A percentile compares a stretch with the other conserved stretches of the same genome.
These are phyloP conservation scores for Backusella macrospora DNA, from an alignment of 192 early-diverging fungal genomes.

Conservation along the genomic window DNA sequence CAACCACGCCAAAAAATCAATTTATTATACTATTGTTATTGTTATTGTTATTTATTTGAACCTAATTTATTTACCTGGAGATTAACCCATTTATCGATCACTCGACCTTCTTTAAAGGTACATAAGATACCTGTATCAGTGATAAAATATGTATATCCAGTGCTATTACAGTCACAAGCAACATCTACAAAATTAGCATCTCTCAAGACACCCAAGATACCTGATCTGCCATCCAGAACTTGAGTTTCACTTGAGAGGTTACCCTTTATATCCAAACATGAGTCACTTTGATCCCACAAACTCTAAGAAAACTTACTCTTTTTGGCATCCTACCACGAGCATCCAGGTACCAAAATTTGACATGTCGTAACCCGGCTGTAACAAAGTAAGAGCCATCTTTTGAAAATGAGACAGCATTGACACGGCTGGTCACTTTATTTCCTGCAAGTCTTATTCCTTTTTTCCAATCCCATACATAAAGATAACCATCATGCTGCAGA, in stretches of 20 bases:
- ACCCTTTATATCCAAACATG: slow-evolving; percentile 18
- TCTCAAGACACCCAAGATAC: slow-evolving; percentile 65
- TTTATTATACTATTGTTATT: not conserved
- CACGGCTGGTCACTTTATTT: slow-evolving; percentile 65
- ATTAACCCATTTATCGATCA: slow-evolving; percentile 84
- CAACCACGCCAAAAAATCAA: not conserved
- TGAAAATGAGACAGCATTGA: slow-evolving; percentile 66
- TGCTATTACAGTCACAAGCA: slow-evolving; percentile 47
- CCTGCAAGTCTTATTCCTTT: slow-evolving; percentile 61
- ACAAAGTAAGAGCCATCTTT: slow-evolving; percentile 68
- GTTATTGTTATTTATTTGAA: not conserved
- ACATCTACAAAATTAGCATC: slow-evolving; percentile 76
- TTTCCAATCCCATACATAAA: slow-evolving; percentile 86
- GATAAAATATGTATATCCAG: slow-evolving; percentile 61
- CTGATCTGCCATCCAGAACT: slow-evolving; percentile 72
- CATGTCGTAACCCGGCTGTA: slow-evolving; percentile 75
- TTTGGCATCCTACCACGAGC: slow-evolving; percentile 40
- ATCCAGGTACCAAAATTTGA: slow-evolving; percentile 83
- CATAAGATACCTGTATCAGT: slow-evolving; percentile 70
- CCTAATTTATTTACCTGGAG: slow-evolving; percentile 54
- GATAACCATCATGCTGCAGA: slow-evolving; percentile 75
- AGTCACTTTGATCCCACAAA: not conserved
- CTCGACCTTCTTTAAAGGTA: slow-evolving; percentile 61
- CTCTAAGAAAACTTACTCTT: slow-evolving; percentile 24
- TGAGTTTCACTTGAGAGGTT: slow-evolving; percentile 42